Conservation (phyloP, 768 basidiomycete genomes). For the Auricularia sp. region DNA sequence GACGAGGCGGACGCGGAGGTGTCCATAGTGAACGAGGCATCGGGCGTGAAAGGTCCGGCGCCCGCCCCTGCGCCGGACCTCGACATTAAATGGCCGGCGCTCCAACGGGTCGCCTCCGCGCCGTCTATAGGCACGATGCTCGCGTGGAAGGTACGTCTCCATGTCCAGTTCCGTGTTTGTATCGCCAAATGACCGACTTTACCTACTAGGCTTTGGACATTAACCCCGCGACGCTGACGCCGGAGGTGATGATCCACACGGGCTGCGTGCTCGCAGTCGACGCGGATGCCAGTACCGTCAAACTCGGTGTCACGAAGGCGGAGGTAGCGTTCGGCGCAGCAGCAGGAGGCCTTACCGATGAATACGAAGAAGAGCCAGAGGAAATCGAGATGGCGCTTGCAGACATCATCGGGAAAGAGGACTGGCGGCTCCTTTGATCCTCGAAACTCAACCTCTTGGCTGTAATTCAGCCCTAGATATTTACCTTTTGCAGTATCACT, state of each 20-base stretch:
- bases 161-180: too few relatives aligned
- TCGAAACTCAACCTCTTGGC: too few relatives aligned
- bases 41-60: neutral
- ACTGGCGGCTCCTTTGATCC: neutral
- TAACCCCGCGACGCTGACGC: slow-evolving; percentile 47
- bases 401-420: neutral
- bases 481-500: too few relatives aligned
- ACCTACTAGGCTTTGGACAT: slow-evolving; percentile 43
- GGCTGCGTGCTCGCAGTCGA: slow-evolving; percentile 26
- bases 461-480: too few relatives aligned
- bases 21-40: neutral
- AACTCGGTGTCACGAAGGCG: slow-evolving; percentile 11
- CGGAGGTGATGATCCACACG: slow-evolving; percentile 44
- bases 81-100: neutral
- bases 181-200: neutral
- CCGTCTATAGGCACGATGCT: slow-evolving; percentile 15
- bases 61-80: neutral
- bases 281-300: slow-evolving; percentile 15
- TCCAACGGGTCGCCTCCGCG: neutral
- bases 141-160: slow-evolving; percentile 38
- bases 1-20: slow-evolving; percentile 21
- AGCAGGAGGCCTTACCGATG: slow-evolving; percentile 5
- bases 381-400: slow-evolving; percentile 11
- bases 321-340: slow-evolving; percentile 21
- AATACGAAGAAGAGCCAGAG: slow-evolving; percentile 16